Base-by-base conservation (phyloP, 495 filamentous ascomycete genomes). In the Rhypophila decipiens region DNA sequence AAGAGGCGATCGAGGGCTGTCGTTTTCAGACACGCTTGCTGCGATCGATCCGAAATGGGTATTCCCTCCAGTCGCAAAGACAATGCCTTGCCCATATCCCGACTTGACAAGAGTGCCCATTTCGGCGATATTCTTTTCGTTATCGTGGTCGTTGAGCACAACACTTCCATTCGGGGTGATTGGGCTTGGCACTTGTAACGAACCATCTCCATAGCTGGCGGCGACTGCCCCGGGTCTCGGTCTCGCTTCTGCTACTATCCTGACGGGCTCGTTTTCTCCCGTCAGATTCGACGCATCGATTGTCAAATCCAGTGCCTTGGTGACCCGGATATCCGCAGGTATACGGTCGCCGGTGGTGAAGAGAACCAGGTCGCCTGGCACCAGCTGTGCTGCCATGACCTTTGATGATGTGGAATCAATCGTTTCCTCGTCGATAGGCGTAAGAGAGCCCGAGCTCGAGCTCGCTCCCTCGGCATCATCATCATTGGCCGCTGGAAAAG, bases 11-110 rank as follows among this genome's bases (percentile, higher is more conserved):
- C 93, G 76, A 4, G 93, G 93, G 61, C 86, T 94, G 61, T 96
- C 93, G 31, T 95, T 99, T 42, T 88, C 88, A 36, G 90, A 86
- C 29, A 99, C 76, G 39, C 88, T 94, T 4, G 86, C 83, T 3
- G 90, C 93, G 49, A 99, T 97, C 22, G 86, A 86, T n/a, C 93
- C 93, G 63, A 99, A 99, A 62, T 96, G 88, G 0, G 93, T 99
- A 47, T 86, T 82, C 19, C 84, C 82, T 40, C 93, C 93, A 1
- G 93, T 97, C 3, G 89, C 87, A 63, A 96, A 90, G 9, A 99
- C 93, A 46, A 99, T 82, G 27, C 93, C 93, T 60, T 94, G 89
- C 1, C 93, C 93, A 54, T 99, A 83, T n/a, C 93, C 93, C 8
- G 88, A 94, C 39, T 90, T 88, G 5, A 99, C 94, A 46, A 99